Conservation (phyloP, 1,284 basidiomycete species). For the Ganoderma lingzhi region DNA sequence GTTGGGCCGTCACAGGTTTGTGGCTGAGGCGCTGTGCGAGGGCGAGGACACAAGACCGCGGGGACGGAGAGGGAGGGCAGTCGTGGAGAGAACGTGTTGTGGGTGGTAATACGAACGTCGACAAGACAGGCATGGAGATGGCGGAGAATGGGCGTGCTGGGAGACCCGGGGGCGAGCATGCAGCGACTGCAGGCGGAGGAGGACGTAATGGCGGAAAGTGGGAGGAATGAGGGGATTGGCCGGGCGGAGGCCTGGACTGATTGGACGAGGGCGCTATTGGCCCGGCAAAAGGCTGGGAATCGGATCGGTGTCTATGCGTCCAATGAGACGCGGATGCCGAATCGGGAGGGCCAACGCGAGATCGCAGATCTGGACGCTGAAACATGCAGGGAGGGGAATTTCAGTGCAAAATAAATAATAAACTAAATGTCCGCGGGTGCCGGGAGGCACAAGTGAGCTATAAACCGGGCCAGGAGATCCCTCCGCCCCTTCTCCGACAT, state of each 20-base stretch:
- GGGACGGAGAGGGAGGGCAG: slow-evolving; percentile 6
- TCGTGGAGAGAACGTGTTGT: slow-evolving; percentile 9
- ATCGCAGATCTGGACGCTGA: slow-evolving; percentile 26
- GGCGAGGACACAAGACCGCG: slow-evolving; percentile 1
- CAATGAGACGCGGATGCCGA: slow-evolving; percentile 33
- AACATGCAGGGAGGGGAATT: slow-evolving; percentile 18
- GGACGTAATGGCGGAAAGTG: slow-evolving; percentile 29
- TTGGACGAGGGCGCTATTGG: slow-evolving; percentile 32
- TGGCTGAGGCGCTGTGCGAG: slow-evolving; percentile 16
- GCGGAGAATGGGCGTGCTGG: slow-evolving; percentile 17
- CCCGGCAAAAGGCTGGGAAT: slow-evolving; percentile 32
- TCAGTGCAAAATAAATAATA: slow-evolving; percentile 26
- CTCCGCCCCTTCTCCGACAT: slow-evolving; percentile 33
- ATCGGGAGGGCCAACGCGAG: slow-evolving; percentile 24
- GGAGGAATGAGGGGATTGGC: slow-evolving; percentile 28
- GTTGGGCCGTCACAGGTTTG: slow-evolving; percentile 11
- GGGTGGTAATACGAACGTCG: neutral
- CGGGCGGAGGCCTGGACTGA: slow-evolving; percentile 27
- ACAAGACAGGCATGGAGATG: slow-evolving; percentile 13
- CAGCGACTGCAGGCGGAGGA: slow-evolving; percentile 18
- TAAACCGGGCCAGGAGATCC: slow-evolving; percentile 31
- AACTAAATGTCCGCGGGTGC: slow-evolving; percentile 27
- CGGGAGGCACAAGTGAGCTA: slow-evolving; percentile 25
- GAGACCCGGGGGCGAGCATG: slow-evolving; percentile 7
- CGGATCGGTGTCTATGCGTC: slow-evolving; percentile 34